These are phyloP conservation scores for Phyllosticta citrichinensis DNA, from an alignment of 2,329 filamentous ascomycete genomes.

Conservation along the genomic window DNA sequence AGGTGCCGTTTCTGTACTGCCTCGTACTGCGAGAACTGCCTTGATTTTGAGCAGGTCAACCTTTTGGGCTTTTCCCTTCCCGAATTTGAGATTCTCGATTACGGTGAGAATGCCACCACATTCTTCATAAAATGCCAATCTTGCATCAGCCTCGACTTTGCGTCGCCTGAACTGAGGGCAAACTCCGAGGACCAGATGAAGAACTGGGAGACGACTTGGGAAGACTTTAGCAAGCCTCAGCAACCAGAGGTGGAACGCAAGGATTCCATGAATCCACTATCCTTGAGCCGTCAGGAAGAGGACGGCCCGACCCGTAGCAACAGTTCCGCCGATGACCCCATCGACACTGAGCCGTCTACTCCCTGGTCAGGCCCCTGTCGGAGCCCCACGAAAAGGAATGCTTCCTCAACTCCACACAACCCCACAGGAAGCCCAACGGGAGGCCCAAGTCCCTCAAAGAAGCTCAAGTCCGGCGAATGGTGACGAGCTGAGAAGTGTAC, in stretches of 20 bases:
- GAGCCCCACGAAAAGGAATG: neutral
- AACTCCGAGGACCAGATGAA: neutral
- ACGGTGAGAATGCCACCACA: conserved; percentile 31
- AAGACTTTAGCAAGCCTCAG: neutral
- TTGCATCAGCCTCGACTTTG: conserved; percentile 24
- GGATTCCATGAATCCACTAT: neutral
- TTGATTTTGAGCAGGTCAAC: conserved; percentile 41
- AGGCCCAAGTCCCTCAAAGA: neutral
- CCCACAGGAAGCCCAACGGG: neutral
- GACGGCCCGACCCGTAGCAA: too few relatives aligned
- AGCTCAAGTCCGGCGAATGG: neutral
- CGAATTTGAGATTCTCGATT: conserved; percentile 44
- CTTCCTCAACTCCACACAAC: neutral
- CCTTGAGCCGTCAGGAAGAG: too few relatives aligned
- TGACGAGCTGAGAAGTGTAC: too few relatives aligned
- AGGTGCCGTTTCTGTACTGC: conserved; percentile 46
- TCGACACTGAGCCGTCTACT: too few relatives aligned
- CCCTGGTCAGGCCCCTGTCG: neutral
- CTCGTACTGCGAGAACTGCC: conserved; percentile 50
- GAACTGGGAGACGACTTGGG: neutral
- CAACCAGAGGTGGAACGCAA: neutral
- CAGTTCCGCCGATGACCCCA: too few relatives aligned
- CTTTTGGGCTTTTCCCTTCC: conserved; percentile 43
- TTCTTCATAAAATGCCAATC: conserved; percentile 44
- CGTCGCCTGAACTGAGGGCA: conserved; percentile 7